Conservation (phyloP, 768 basidiomycete genomes). For the Asterophora lycoperdoides region DNA sequence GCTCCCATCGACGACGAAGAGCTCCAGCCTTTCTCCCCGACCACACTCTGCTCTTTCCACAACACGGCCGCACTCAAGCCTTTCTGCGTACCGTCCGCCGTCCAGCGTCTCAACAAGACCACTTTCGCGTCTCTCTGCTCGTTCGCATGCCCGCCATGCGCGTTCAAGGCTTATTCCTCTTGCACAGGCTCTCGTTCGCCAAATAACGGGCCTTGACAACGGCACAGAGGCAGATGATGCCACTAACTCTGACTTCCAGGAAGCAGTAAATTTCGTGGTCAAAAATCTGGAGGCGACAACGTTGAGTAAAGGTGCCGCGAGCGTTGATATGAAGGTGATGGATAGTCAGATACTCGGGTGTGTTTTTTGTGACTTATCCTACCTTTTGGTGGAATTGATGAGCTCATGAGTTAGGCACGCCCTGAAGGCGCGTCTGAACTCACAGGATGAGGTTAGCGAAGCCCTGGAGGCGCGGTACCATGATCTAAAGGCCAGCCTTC, state of each 20-base stretch:
- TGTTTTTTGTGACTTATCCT: slow-evolving; percentile 13
- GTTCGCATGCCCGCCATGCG: slow-evolving; percentile 29
- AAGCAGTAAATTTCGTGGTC: slow-evolving; percentile 51
- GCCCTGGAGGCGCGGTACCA: slow-evolving; percentile 54
- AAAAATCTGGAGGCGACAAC: slow-evolving; percentile 56
- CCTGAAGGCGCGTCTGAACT: slow-evolving; percentile 68
- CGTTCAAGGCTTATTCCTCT: slow-evolving; percentile 52
- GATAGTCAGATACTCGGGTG: slow-evolving; percentile 60
- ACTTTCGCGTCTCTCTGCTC: slow-evolving; percentile 42
- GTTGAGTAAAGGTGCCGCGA: slow-evolving; percentile 49
- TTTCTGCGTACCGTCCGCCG: slow-evolving; percentile 22
- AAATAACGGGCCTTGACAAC: slow-evolving; percentile 50
- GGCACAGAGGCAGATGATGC: slow-evolving; percentile 34
- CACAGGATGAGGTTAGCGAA: slow-evolving; percentile 54
- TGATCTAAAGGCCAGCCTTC: slow-evolving; percentile 47
- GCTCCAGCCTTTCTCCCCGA: slow-evolving; percentile 22
- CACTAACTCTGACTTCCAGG: slow-evolving; percentile 33
- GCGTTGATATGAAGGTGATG: slow-evolving; percentile 51
- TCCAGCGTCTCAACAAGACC: slow-evolving; percentile 30
- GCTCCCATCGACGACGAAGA: slow-evolving; percentile 22
- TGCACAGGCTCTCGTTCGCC: slow-evolving; percentile 48
- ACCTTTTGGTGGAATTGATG: slow-evolving; percentile 2
- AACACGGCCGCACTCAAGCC: slow-evolving; percentile 21
- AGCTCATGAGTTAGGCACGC: slow-evolving; percentile 37
- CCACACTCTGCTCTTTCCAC: slow-evolving; percentile 41